Base-by-base conservation (phyloP, 768 basidiomycete genomes). In the Paxillus rubicundulus region DNA sequence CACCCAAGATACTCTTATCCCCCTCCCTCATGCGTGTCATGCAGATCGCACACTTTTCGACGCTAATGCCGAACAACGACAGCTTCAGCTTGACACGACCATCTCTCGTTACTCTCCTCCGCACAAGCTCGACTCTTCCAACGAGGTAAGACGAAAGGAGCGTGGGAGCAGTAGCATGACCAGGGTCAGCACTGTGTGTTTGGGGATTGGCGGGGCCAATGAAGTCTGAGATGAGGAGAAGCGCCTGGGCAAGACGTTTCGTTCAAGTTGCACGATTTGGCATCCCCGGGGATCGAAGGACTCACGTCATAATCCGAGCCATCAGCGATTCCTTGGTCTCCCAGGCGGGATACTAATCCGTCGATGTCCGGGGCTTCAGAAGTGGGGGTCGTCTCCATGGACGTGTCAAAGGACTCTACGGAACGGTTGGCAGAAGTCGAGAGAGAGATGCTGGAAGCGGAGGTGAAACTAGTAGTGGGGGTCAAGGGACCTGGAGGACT, bases 1-100 rank as follows among this genome's bases (percentile, higher is more conserved):
- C 78, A 4, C 80, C 77, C 67, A 87, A 61, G 32, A 78, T 78
- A 13, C 78, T 86, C 50, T 61, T 58, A 52, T 90, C 84, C 16
- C 70, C 78, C 8, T 71, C 74, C 68, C 74, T 82, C 71, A 88
- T 91, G 69, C 85, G 85, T 43, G 76, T 78, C 64, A 89, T 70
- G 64, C 89, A 91, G 45, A 89, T 84, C 37, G 83, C 79, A 67
- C 89, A 92, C 61, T 81, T 81, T 56, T 85, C 81, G 32, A 91
- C 87, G 1, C 74, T 61, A 13, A 78, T 72, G 36, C 84, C 89
- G 17, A 87, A 70, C 45, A 90, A 64, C 8, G 76, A 73, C 45
- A 89, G 67, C 71, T 89, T 91, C 41, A 88, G 60, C 72, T 89
- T 90, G 49, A 83, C 74, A 39, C 83, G 83, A 5, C 88, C 87